Base-by-base conservation (phyloP, 1,139 yeast species). In the Debaryomyces coudertii region DNA sequence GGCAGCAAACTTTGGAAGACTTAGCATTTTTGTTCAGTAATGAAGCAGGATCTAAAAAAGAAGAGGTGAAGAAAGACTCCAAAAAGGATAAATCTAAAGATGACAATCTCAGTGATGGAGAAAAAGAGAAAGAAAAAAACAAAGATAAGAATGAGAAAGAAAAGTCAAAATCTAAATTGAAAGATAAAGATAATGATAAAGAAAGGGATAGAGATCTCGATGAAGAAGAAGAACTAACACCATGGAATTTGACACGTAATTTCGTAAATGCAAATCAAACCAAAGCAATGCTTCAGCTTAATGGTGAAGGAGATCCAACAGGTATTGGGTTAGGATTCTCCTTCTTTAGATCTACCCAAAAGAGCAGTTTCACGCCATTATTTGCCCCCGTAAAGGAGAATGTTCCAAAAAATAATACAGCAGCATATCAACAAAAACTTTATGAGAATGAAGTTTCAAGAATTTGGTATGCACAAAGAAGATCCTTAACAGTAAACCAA, bases 221-320 rank as follows among this genome's bases (percentile, higher is more conserved):
- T 28, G 70, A 70, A 39, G 76, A 90, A 56, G 97, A 90, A 56
- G 96, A 90, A 59, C 69, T 90, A 43, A 86, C 97, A 0, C 95
- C 97, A 0, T 95, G 99, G 99, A 90, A 88, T 62, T 77, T 87
- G 15, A 85, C 97, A 0, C 77, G 92, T 50, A 95, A 93, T 63
- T 95, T 95, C 60, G 83, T 92, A 49, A 87, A 85, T 61, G 95
- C 99, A 5, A 92, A 96, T 28, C 98, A 92, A 61, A 95, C 97
- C 46, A 92, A 95, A 58, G 95, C 97, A 1, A 93, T 93, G 98
- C 76, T 95, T 40, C 97, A 92, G 60, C 79, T 95, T 34, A 90
- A 90, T 60, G 97, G 97, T n/a, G 95, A 87, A 50, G 99, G 98
- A 43, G 99, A 93, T 63, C 96, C 97, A 2, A 85, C 96, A 0